Conservation (phyloP, 306 rosid genomes). For the Rosa lucieae region DNA sequence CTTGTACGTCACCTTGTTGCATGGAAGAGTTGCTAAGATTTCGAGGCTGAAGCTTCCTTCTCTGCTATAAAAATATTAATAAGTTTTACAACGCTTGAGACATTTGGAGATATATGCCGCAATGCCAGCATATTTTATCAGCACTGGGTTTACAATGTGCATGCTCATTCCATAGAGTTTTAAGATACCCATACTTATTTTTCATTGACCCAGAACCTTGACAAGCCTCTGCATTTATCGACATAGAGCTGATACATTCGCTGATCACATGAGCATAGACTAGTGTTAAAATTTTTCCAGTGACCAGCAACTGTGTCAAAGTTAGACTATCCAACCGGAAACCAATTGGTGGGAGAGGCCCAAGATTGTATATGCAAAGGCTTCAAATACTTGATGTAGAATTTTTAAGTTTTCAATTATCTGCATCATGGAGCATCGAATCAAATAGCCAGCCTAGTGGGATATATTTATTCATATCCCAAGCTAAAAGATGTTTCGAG, state of each 20-base stretch:
- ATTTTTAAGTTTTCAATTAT: not conserved
- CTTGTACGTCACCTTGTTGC: not conserved
- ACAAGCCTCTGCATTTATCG: not conserved
- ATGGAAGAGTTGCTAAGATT: not conserved
- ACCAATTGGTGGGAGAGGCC: not conserved
- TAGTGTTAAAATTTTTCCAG: not conserved
- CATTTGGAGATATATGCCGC: not conserved
- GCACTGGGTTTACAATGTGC: not conserved
- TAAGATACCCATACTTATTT: not conserved
- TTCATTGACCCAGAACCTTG: not conserved
- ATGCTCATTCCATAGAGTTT: not conserved
- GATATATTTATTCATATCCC: too few relatives aligned
- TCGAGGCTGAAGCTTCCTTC: not conserved
- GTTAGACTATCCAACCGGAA: not conserved
- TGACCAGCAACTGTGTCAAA: not conserved
- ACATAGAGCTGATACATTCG: not conserved
- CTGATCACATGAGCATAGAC: not conserved
- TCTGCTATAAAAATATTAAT: not conserved
- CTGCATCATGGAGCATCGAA: not conserved
- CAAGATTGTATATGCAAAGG: not conserved
- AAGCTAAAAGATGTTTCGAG: not conserved
- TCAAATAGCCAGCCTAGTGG: too few relatives aligned
- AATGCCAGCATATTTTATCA: not conserved
- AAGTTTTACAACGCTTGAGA: not conserved
- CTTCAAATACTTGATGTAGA: not conserved